Base-by-base conservation (phyloP, 148 eudicot genomes). In the Simmondsia chinensis region DNA sequence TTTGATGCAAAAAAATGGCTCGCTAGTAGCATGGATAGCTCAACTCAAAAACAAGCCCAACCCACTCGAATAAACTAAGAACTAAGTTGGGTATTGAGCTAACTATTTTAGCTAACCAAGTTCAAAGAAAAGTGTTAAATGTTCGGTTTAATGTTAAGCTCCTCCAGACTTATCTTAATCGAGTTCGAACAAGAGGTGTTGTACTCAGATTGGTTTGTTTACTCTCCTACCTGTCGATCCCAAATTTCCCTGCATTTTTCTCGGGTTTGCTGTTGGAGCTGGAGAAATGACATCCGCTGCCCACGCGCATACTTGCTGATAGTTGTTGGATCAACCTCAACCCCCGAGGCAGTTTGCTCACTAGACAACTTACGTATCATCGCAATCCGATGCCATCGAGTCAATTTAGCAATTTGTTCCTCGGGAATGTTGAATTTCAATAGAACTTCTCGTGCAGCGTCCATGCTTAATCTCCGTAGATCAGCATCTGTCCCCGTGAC, bases 401-500 rank as follows among this genome's bases (percentile, higher is more conserved):
- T 79, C 39, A 53, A 74, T 60, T 82, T 82, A 25, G 69, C 74
- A 42, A 91, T 91, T 48, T 91, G 94, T 27, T 85, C 88, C 50
- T 82, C 88, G 33, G 83, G 73, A 48, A 79, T 74, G 39, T 72
- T 74, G 63, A 79, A 91, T 58, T 82, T 91, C 38, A 85, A 65
- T 29, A 91, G 85, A 74, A 82, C 88, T 88, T 91, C 99, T 64
- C 89, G 65, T 37, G 99, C 95, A 71, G 95, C 95, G 37, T 82
- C 94, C 99, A 91, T 91, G 86, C 99, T 91, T 69, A 91, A 73
- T 61, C 99, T 74, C 18, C 95, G 94, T 19, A 91, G 86, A 66
- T 91, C 99, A 49, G 99, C 95, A 75, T 91, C 99, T 38, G 99
- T 91, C 61, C 99, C 99, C 8, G 99, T 91, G 37, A 91, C 89